Conservation (phyloP, 257 asterid genomes). For the Capsicum chinense region DNA sequence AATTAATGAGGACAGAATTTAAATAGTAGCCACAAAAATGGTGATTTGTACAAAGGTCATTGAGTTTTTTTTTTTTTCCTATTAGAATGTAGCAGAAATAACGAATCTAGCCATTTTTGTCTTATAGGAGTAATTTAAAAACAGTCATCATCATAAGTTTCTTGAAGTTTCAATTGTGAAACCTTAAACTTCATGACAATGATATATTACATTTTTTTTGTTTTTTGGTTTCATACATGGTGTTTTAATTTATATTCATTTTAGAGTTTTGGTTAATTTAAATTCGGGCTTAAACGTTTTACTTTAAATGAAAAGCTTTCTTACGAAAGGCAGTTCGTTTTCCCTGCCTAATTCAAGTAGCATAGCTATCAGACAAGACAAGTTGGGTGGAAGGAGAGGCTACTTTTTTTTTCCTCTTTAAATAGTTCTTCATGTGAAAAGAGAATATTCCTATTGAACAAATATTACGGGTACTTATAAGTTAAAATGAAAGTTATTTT, state of each 20-base stretch:
- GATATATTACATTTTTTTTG: too few relatives aligned
- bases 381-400: background rate
- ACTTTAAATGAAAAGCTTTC: background rate
- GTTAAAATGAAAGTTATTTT: background rate
- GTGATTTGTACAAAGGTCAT: too few relatives aligned
- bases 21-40: background rate
- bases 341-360: background rate
- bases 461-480: background rate
- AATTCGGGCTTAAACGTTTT: background rate
- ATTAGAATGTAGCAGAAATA: too few relatives aligned
- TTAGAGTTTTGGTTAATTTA: rapidly evolving
- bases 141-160: background rate
- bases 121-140: too few relatives aligned
- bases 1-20: too few relatives aligned
- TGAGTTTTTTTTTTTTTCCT: background rate
- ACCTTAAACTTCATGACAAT: background rate
- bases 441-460: background rate
- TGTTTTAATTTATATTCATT: background rate
- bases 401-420: background rate
- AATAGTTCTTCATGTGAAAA: background rate
- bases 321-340: background rate
- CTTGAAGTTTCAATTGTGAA: background rate
- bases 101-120: too few relatives aligned
- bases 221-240: too few relatives aligned
- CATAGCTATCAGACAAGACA: background rate